Evolutionary conservation across 768 basidiomycete species (phyloP), one percentile per base, ranked within the genome.

Genomic region (Calocybe gangraenosa): DNA sequence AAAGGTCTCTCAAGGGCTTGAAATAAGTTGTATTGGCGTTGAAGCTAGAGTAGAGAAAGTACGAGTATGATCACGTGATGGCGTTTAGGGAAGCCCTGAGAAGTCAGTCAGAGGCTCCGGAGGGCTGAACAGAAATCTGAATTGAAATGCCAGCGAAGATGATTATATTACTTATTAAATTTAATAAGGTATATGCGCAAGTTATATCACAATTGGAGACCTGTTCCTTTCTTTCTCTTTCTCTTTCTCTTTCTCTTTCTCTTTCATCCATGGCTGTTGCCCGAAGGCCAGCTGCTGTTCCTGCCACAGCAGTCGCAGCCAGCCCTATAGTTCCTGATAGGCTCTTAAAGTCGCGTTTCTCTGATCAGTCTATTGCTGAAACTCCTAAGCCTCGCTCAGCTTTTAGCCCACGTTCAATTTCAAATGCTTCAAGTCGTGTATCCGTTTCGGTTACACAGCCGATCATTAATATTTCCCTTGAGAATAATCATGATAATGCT

Each of bases 401-500:
- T 14, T 44, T 47, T 37, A 47, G 19, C 22, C 30, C 39, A 13
- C 44, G 50, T 10, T 47, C 50, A 32, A 28, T 48, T 33, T 50
- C 51, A 20, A 53, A 53, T 47, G 42, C 51, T 47, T 37, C 56
- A 48, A 48, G 66, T 57, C 54, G 60, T 46, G 45, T 55, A 48
- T 48, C 57, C 45, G 58, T 50, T 52, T 58, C 68, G 34, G 14
- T n/a, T 5, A n/a, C 34, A 7, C 14, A 14, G 14, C 34, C 34
- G 61, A 67, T 80, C 68, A 76, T 77, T 58, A 78, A 73, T 65
- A 73, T 79, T 46, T 74, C 70, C 18, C 58, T 60, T 42, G 61
- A 63, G 45, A 66, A 62, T 51, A 61, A 60, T 52, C 53, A 56
- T 54, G 50, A 28, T 28, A 28, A 28, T 54, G 50, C 54, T 47